These are phyloP conservation scores for Lotus japonicus DNA, from an alignment of 306 rosid genomes.

Conservation along the genomic window DNA sequence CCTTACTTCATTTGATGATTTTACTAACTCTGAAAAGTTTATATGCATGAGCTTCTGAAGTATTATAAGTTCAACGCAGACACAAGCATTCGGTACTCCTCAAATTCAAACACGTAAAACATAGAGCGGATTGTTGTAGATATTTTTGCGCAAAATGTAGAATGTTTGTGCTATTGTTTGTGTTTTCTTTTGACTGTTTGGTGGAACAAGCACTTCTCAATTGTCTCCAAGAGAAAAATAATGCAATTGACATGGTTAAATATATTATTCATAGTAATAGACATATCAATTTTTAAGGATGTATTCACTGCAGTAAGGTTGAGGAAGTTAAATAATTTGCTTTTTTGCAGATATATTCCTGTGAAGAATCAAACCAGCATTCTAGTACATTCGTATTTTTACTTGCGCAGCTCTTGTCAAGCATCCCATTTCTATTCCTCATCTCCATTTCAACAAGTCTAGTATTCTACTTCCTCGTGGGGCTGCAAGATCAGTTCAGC, in stretches of 20 bases:
- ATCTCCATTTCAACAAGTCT: conserved; percentile 90
- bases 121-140: neutral
- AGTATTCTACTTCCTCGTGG: conserved; percentile 82
- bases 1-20: neutral
- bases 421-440: conserved; percentile 97
- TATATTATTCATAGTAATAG: neutral
- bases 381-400: conserved; percentile 76
- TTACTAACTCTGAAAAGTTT: neutral
- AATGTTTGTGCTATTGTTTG: neutral
- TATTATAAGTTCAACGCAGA: neutral
- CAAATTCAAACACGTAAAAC: neutral
- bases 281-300: neutral
- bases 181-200: neutral
- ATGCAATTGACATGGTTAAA: neutral
- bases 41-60: neutral
- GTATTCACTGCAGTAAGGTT: neutral
- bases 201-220: neutral
- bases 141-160: neutral
- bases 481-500: conserved; percentile 83
- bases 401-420: conserved; percentile 86
- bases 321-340: conserved; percentile 20
- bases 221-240: neutral
- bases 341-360: conserved; percentile 62
- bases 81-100: neutral
- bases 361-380: conserved; percentile 87